A percentile compares a stretch with the other conserved stretches of the same genome.
Conservation (phyloP, 306 rosid genomes). For the Cucurbita argyrosperma region DNA sequence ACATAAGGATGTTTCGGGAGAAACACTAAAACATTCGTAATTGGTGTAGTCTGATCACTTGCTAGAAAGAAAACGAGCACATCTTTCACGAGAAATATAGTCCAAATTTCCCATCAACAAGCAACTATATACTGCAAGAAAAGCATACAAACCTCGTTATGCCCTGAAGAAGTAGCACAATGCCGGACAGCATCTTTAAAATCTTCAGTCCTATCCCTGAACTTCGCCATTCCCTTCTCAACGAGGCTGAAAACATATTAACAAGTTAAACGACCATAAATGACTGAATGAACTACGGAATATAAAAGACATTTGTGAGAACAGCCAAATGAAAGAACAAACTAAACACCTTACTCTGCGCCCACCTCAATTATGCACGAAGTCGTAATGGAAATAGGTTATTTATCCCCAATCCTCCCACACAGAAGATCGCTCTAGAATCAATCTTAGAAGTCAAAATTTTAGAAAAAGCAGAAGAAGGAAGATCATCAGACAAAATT, state of each 20-base stretch:
- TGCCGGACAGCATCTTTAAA: conserved; percentile 83
- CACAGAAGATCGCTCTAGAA: neutral
- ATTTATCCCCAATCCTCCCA: neutral
- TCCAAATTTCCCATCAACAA: neutral
- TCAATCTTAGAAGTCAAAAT: neutral
- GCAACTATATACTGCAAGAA: neutral
- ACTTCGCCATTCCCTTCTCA: conserved; percentile 24
- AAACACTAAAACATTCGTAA: neutral
- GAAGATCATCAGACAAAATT: neutral
- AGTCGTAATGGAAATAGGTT: neutral
- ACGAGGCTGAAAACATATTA: neutral
- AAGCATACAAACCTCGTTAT: conserved; percentile 45
- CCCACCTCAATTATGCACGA: neutral
- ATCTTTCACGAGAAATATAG: neutral
- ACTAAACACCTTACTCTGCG: neutral
- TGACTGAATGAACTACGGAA: neutral
- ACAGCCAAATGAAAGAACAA: neutral
- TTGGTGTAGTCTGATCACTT: neutral
- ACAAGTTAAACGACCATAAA: neutral
- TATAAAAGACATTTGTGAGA: neutral
- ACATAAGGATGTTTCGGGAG: neutral
- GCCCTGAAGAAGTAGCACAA: conserved; percentile 51
- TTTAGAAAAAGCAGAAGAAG: neutral
- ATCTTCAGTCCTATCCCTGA: conserved; percentile 78
- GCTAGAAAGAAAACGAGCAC: neutral